Percentiles rank a stretch among this genome's conserved stretches.
phyloP scores from a whole-genome alignment of 306 rosid genomes.

The Quercus wislizeni region DNA sequence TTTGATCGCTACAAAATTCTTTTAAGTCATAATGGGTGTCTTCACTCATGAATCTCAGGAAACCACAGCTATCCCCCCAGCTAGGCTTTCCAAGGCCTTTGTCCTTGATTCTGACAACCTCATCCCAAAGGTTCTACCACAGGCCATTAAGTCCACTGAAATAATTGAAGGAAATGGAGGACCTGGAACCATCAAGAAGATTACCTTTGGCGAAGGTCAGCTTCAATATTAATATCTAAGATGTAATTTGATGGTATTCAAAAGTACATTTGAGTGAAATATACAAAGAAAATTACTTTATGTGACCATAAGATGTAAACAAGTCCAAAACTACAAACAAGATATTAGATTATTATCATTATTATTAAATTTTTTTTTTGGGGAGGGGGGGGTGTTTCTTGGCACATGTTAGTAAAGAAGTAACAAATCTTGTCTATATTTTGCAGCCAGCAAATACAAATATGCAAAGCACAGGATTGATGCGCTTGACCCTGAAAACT shows the following conservation, averaged over 20 bases:
- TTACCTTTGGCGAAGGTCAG: conserved; percentile 21
- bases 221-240: not conserved
- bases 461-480: conserved; percentile 18
- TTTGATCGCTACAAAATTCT: not conserved
- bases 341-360: too few species aligned
- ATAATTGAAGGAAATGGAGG: conserved; percentile 43
- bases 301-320: too few species aligned
- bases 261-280: too few species aligned
- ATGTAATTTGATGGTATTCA: too few species aligned
- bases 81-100: conserved; percentile 32
- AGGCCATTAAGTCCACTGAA: conserved; percentile 14
- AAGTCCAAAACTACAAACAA: too few species aligned
- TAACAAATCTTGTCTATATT: not conserved
- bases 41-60: conserved; percentile 15
- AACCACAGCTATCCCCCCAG: conserved; percentile 20
- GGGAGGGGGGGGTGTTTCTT: too few species aligned
- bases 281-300: too few species aligned
- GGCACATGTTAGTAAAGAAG: too few species aligned
- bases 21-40: conserved; percentile 33
- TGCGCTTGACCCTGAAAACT: conserved; percentile 13
- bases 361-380: too few species aligned
- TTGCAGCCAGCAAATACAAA: not conserved
- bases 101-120: conserved; percentile 22
- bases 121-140: conserved; percentile 19
- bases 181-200: conserved; percentile 38